phyloP scores from a whole-genome alignment of 2,329 filamentous ascomycete genomes.

The Ophiosphaerella narmari region DNA sequence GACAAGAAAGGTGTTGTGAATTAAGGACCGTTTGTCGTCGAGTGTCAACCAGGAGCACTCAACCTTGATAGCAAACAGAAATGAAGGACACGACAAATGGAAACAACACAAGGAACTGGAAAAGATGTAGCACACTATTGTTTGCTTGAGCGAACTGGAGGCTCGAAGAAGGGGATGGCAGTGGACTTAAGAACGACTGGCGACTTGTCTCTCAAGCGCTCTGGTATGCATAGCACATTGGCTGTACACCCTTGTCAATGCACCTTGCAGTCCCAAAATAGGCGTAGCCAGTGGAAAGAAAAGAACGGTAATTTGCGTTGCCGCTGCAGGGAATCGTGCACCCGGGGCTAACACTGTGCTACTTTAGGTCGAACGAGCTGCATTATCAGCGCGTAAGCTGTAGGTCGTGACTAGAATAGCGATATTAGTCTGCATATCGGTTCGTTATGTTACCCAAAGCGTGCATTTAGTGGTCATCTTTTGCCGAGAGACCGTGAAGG shows the following conservation, averaged over 20 bases:
- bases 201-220: background rate
- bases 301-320: constrained; percentile 24
- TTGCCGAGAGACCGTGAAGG: constrained; percentile 4
- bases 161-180: constrained; percentile 23
- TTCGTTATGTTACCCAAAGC: constrained; percentile 12
- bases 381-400: constrained; percentile 37
- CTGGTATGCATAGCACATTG: constrained; percentile 7
- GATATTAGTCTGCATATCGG: constrained; percentile 14
- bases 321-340: constrained; percentile 19
- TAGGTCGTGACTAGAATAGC: constrained; percentile 18
- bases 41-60: constrained; percentile 40
- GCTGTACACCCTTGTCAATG: constrained; percentile 9
- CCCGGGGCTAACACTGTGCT: constrained; percentile 6
- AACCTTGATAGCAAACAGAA: constrained; percentile 15
- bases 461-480: constrained; percentile 14
- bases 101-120: constrained; percentile 12
- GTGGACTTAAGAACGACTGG: constrained; percentile 36
- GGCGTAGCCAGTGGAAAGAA: constrained; percentile 8
- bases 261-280: constrained; percentile 17
- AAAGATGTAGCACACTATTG: constrained; percentile 20
- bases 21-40: constrained; percentile 6
- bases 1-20: constrained; percentile 6
- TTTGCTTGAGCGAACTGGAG: constrained; percentile 22
- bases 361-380: constrained; percentile 8
- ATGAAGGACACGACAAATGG: constrained; percentile 27